Evolutionary conservation across 768 basidiomycete genomes (phyloP).

Genomic region (Agaricus blazei): DNA sequence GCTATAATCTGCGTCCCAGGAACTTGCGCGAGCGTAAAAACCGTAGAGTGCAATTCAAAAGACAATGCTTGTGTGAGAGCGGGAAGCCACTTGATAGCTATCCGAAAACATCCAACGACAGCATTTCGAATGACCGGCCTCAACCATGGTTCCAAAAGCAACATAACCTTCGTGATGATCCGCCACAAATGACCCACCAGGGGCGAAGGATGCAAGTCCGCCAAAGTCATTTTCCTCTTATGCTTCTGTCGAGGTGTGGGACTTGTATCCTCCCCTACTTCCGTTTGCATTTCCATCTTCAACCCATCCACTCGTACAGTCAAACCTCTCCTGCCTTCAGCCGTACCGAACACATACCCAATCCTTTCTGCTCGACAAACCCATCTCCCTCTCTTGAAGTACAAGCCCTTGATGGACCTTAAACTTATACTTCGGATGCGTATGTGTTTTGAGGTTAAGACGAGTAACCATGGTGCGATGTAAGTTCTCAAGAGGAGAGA

Average conservation of each 20-base stretch:
- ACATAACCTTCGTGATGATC: slow-evolving; percentile 34
- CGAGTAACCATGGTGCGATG: slow-evolving; percentile 59
- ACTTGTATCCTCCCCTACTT: slow-evolving; percentile 16
- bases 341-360: slow-evolving; percentile 50
- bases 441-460: slow-evolving; percentile 55
- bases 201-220: slow-evolving; percentile 42
- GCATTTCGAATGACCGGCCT: slow-evolving; percentile 56
- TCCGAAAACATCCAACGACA: slow-evolving; percentile 49
- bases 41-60: slow-evolving; percentile 57
- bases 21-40: slow-evolving; percentile 44
- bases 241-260: slow-evolving; percentile 18
- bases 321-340: slow-evolving; percentile 49
- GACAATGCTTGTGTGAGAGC: slow-evolving; percentile 60
- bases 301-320: slow-evolving; percentile 60
- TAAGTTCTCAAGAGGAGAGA: slow-evolving; percentile 61
- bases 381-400: slow-evolving; percentile 50
- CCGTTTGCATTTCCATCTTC: slow-evolving; percentile 43
- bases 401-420: slow-evolving; percentile 73
- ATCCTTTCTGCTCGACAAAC: slow-evolving; percentile 68
- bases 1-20: slow-evolving; percentile 49
- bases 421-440: slow-evolving; percentile 71
- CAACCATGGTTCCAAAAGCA: slow-evolving; percentile 49
- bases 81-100: slow-evolving; percentile 63
- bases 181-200: slow-evolving; percentile 35
- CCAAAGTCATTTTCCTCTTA: slow-evolving; percentile 40